Evolutionary conservation across 2,329 filamentous ascomycete genomes (phyloP), one percentile per base, ranked within the genome.

Genomic region (Pseudopyricularia cyperi): DNA sequence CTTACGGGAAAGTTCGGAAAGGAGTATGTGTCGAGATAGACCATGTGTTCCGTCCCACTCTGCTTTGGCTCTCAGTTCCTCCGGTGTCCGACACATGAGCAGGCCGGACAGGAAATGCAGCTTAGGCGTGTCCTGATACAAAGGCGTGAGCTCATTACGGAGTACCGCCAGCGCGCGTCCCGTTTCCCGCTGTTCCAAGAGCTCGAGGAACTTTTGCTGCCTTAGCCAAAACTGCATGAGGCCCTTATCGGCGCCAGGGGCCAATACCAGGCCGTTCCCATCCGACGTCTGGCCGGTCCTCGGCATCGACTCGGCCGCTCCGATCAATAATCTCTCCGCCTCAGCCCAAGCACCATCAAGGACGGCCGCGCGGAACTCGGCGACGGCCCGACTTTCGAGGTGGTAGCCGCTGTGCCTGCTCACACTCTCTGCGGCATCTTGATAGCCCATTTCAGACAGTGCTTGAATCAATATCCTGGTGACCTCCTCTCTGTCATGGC

Each of bases 201-300:
- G 71, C 69, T 98, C 93, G 30, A 98, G 73, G 61, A 91, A 98
- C 66, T 97, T 97, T 65, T 98, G 93, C 63, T 95, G 87, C 57
- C 91, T 79, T 60, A 98, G 73, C 72, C 83, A 83, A 65, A 97
- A 96, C 47, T 84, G 77, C 85, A 98, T 91, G 51, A 85, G 75
- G 58, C 84, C 81, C 53, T 77, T 77, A 60, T 95, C 85, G 7
- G 88, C 85, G 24, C 80, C 83, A 44, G 87, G 79, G 15, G 84
- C 80, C 51, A 97, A 74, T 15, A 88, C 79, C 52, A 98, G 71
- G 2, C 84, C 87, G 57, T 79, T 74, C 11, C 35, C 48, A 32
- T 66, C 57, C 28, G 63, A 60, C 17, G 22, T 19, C 37, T 42
- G 19, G 37, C 37, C 37, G 7, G 15, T 42, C 37, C n/a, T 42